phyloP scores from a whole-genome alignment of 257 asterid genomes.

The Linderniella brevidens region DNA sequence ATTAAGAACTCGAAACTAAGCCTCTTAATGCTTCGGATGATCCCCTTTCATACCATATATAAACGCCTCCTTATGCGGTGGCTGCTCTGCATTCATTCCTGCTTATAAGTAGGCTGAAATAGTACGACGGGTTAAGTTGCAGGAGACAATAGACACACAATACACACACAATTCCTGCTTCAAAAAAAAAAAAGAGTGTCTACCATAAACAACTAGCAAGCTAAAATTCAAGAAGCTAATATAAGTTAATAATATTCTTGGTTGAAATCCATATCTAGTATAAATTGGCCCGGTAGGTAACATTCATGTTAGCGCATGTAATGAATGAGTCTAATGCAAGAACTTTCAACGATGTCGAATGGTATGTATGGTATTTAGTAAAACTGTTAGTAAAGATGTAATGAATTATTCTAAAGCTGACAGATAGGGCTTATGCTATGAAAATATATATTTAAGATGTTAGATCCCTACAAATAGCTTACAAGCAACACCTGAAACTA shows the following conservation, averaged over 20 bases:
- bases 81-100: constrained; percentile 36
- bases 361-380: too few relatives aligned
- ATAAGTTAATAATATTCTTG: neutral
- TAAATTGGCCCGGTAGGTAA: too few relatives aligned
- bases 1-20: neutral
- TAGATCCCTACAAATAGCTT: too few relatives aligned
- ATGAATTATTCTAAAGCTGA: too few relatives aligned
- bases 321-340: too few relatives aligned
- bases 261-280: too few relatives aligned
- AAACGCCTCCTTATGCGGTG: constrained; percentile 21
- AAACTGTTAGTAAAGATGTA: too few relatives aligned
- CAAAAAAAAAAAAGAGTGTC: constrained; percentile 1
- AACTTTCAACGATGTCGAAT: too few relatives aligned
- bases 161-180: neutral
- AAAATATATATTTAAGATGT: too few relatives aligned
- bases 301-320: too few relatives aligned
- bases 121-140: constrained; percentile 20
- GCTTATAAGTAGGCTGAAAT: constrained; percentile 12
- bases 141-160: neutral
- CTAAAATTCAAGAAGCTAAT: constrained; percentile 1
- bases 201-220: neutral
- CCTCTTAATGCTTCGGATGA: constrained; percentile 14
- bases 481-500: too few relatives aligned
- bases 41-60: constrained; percentile 37
- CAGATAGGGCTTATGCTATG: too few relatives aligned